Evolutionary conservation across 176 grass and related monocot genomes (phyloP).

Genomic region (Eragrostis nindensis): DNA sequence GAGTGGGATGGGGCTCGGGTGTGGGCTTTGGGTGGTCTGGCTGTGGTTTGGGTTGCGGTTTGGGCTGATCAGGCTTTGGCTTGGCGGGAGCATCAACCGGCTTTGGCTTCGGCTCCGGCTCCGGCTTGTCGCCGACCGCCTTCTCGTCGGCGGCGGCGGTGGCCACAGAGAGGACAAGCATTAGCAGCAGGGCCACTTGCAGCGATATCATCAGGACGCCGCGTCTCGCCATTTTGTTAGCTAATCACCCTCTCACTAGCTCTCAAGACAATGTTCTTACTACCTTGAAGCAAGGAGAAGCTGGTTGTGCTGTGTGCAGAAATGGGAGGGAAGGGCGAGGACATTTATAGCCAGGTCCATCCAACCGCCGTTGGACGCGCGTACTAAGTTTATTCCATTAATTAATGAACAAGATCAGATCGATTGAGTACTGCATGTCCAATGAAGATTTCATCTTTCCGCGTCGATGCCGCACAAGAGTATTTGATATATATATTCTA

Average conservation of each 20-base stretch:
- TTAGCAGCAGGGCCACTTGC: background rate
- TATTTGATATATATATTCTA: too few relatives aligned
- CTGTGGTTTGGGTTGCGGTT: background rate
- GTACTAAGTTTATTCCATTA: background rate
- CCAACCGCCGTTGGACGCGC: background rate
- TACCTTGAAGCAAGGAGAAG: too few relatives aligned
- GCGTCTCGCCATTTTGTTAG: background rate
- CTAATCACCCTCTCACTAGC: background rate
- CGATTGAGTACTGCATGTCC: too few relatives aligned
- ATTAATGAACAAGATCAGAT: background rate
- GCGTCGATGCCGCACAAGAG: background rate
- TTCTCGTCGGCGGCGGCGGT: background rate
- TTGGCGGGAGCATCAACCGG: background rate
- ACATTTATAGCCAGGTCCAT: background rate
- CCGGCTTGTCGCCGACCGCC: background rate
- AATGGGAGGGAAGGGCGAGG: background rate
- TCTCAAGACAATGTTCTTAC: too few relatives aligned
- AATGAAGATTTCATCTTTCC: background rate
- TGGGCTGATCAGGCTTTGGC: conserved; percentile 6
- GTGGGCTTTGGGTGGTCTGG: background rate
- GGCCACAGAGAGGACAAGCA: background rate
- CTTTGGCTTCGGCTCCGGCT: background rate
- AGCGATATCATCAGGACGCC: background rate
- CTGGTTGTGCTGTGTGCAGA: background rate
- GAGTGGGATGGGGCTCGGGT: background rate